Conservation (phyloP, 768 basidiomycete species). For the Austroboletus eburneus region DNA sequence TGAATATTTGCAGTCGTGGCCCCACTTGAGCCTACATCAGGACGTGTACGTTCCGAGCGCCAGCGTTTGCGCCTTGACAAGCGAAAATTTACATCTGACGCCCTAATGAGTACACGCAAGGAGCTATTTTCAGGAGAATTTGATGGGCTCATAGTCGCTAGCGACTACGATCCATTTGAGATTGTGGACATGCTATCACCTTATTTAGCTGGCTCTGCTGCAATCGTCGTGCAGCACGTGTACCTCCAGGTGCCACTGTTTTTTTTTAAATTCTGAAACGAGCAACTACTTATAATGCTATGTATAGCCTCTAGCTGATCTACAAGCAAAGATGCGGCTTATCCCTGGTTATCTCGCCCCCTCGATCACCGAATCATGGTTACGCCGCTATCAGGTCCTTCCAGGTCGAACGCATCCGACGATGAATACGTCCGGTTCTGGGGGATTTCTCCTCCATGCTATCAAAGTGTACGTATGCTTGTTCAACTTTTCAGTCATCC, state of each 20-base stretch:
- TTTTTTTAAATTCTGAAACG: constrained; percentile 1
- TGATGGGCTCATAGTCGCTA: constrained; percentile 84
- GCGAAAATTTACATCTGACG: constrained; percentile 65
- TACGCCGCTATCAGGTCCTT: constrained; percentile 90
- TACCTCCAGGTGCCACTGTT: constrained; percentile 55
- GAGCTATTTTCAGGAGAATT: constrained; percentile 87
- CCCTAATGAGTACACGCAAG: constrained; percentile 59
- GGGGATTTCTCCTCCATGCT: constrained; percentile 81
- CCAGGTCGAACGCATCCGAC: constrained; percentile 94
- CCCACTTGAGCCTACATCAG: constrained; percentile 53
- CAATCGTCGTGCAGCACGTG: constrained; percentile 84
- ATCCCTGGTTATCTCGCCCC: constrained; percentile 70
- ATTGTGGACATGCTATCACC: constrained; percentile 69
- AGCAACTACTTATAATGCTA: constrained; percentile 5
- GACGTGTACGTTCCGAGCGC: constrained; percentile 64
- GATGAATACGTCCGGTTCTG: constrained; percentile 87
- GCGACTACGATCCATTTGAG: constrained; percentile 80
- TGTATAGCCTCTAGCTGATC: constrained; percentile 65
- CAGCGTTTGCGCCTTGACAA: constrained; percentile 71
- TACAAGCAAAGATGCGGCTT: constrained; percentile 67
- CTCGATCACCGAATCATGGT: constrained; percentile 79
- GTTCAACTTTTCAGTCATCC: neutral
- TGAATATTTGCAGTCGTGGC: constrained; percentile 43
- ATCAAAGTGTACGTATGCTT: constrained; percentile 79
- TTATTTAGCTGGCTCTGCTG: constrained; percentile 81